phyloP scores from a whole-genome alignment of 768 basidiomycete species.

The Dentipellis sp. region DNA sequence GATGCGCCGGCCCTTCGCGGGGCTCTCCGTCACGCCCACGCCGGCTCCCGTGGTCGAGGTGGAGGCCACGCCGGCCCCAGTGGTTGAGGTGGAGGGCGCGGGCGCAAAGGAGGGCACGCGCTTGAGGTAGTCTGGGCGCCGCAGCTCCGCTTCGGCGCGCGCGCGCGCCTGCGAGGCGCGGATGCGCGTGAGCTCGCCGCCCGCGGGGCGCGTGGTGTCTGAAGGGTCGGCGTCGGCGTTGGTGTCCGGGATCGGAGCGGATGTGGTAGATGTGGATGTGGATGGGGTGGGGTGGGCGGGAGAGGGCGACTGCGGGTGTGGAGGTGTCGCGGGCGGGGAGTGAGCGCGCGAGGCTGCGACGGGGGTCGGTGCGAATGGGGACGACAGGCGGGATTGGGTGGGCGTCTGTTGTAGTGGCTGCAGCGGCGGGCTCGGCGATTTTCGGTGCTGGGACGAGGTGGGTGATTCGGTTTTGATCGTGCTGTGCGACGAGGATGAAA shows the following conservation, averaged over 20 bases:
- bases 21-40: conserved; percentile 62
- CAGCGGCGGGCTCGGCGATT: conserved; percentile 9
- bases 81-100: too few species aligned
- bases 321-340: conserved; percentile 11
- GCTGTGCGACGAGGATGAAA: conserved; percentile 6
- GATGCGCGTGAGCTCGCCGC: conserved; percentile 54
- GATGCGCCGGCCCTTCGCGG: conserved; percentile 61
- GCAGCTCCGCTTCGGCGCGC: conserved; percentile 46
- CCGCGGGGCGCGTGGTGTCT: conserved; percentile 21
- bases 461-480: background rate
- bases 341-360: background rate
- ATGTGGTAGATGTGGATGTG: too few species aligned
- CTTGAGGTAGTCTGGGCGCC: conserved; percentile 65
- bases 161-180: conserved; percentile 43
- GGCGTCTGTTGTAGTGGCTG: conserved; percentile 3
- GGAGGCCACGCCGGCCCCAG: too few species aligned
- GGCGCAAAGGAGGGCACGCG: conserved; percentile 45
- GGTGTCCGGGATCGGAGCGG: too few species aligned
- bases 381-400: conserved; percentile 6
- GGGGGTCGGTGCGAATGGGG: conserved; percentile 8
- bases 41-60: conserved; percentile 8
- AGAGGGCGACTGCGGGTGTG: too few species aligned
- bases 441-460: background rate
- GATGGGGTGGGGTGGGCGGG: too few species aligned
- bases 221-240: conserved; percentile 19